A percentile compares a stretch with the other conserved stretches of the same genome.
Conservation (phyloP, 2,329 filamentous ascomycete genomes). For the Magnaporthiopsis incrustans region DNA sequence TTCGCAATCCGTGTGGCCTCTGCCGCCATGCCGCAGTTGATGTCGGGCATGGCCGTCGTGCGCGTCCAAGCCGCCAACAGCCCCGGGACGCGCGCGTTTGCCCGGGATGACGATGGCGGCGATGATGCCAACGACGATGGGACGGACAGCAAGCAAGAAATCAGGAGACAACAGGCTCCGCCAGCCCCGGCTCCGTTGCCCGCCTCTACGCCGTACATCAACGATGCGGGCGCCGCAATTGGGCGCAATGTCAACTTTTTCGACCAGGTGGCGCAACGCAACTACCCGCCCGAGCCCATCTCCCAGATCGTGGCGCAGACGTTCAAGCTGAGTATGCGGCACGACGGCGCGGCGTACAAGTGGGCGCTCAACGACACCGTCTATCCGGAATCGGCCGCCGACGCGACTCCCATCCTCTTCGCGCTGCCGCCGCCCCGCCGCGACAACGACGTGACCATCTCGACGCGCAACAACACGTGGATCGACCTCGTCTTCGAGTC, state of each 20-base stretch:
- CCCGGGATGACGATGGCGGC: too few relatives aligned
- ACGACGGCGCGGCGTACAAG: conserved; percentile 35
- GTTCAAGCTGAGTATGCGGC: conserved; percentile 32
- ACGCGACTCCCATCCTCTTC: conserved; percentile 36
- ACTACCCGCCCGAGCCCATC: conserved; percentile 39
- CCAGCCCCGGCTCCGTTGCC: conserved; percentile 4
- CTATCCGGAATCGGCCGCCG: conserved; percentile 28
- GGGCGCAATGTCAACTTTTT: conserved; percentile 34
- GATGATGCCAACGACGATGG: neutral
- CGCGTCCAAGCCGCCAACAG: conserved; percentile 21
- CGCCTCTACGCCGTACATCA: conserved; percentile 35
- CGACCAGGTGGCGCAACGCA: conserved; percentile 30
- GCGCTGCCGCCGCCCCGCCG: conserved; percentile 31
- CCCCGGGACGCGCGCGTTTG: neutral
- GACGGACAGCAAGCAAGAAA: neutral
- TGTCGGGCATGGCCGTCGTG: conserved; percentile 44
- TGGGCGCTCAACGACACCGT: conserved; percentile 46
- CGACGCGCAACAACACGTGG: conserved; percentile 40
- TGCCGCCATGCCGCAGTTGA: conserved; percentile 41
- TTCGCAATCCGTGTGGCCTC: conserved; percentile 49
- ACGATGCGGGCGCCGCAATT: conserved; percentile 36
- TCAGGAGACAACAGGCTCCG: neutral
- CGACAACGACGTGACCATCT: conserved; percentile 30
- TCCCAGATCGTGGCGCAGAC: conserved; percentile 35
- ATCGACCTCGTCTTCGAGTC: conserved; percentile 47